A percentile compares a stretch with the other conserved stretches of the same genome.
These are phyloP conservation scores for Murraya paniculata DNA, from an alignment of 345 rosid genomes.

Conservation along the genomic window DNA sequence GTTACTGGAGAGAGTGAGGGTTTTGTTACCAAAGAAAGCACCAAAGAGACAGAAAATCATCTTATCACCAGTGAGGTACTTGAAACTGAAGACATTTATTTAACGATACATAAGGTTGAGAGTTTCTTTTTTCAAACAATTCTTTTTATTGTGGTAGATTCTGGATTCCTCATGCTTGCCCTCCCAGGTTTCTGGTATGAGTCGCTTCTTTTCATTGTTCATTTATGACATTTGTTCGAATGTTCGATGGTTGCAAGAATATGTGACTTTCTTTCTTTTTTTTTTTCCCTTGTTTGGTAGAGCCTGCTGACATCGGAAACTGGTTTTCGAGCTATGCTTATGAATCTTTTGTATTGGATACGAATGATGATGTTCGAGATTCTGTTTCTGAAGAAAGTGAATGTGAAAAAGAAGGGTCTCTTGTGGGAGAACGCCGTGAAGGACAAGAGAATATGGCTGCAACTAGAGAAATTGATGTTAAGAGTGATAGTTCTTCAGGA, in stretches of 20 bases:
- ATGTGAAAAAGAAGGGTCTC: constrained; percentile 17
- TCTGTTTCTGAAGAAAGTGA: constrained; percentile 29
- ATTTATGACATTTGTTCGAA: not conserved
- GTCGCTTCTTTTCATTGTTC: not conserved
- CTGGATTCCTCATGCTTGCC: constrained; percentile 24
- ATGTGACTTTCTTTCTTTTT: too few relatives aligned
- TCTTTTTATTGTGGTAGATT: constrained; percentile 18
- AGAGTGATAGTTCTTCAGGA: not conserved
- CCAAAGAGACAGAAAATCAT: not conserved
- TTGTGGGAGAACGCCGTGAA: constrained; percentile 1
- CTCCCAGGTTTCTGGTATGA: constrained; percentile 43
- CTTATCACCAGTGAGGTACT: constrained; percentile 24
- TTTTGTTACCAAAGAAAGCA: constrained; percentile 4
- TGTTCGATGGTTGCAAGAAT: not conserved
- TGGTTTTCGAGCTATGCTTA: constrained; percentile 66
- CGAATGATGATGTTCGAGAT: constrained; percentile 32
- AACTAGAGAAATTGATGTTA: constrained; percentile 2
- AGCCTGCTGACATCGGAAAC: constrained; percentile 54
- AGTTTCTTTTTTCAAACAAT: not conserved
- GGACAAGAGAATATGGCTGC: constrained; percentile 12
- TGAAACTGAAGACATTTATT: not conserved
- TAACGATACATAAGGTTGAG: not conserved
- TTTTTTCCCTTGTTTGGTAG: constrained; percentile 31
- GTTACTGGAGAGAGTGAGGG: constrained; percentile 7
- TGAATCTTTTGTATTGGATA: constrained; percentile 52